Base-by-base conservation (phyloP, 2,329 filamentous ascomycete species). In the Hirsutella rhossiliensis region DNA sequence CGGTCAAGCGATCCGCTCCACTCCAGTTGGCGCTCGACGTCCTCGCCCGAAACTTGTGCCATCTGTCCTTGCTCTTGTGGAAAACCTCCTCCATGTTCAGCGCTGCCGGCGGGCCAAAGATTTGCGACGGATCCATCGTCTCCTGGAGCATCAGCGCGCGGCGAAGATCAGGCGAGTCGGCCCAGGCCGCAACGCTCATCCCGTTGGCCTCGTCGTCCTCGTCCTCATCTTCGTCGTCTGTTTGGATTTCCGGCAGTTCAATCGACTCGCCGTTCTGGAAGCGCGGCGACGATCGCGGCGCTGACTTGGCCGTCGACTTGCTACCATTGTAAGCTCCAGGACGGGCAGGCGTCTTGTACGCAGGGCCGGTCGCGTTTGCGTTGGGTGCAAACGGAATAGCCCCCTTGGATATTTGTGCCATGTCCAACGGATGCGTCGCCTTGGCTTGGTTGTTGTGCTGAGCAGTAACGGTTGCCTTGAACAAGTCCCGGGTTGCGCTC, bases 1-100 rank as follows among this genome's bases (percentile, higher is more conserved):
- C 83, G 0, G 89, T 96, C 53, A 98, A 71, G 43, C 72, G 66
- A 54, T 98, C 94, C 3, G 82, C 72, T 44, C 86, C 76, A 56
- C 77, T 82, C 92, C 92, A 98, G 66, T 95, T 94, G 31, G 94
- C 94, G 63, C 87, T 95, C 54, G 87, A 94, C 5, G 90, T 96
- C 45, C 92, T 77, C 42, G 86, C 82, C 17, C 94, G 79, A 72
- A 96, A 97, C 58, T 87, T 86, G 69, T 86, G 85, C 62, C 85
- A 80, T 50, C 84, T 72, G 45, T 90, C 87, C 62, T 88, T 88
- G 63, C 84, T 89, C 62, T 88, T 87, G 63, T 76, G 84, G 65
- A 98, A 98, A 29, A 96, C 88, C 59, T 97, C 89, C 56, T 98
- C 94, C 82, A 98, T 92, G 56, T 87, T 87, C 51, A 98, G 72